Evolutionary conservation across 768 basidiomycete species (phyloP).

Genomic region (Chalciporus piperatus): DNA sequence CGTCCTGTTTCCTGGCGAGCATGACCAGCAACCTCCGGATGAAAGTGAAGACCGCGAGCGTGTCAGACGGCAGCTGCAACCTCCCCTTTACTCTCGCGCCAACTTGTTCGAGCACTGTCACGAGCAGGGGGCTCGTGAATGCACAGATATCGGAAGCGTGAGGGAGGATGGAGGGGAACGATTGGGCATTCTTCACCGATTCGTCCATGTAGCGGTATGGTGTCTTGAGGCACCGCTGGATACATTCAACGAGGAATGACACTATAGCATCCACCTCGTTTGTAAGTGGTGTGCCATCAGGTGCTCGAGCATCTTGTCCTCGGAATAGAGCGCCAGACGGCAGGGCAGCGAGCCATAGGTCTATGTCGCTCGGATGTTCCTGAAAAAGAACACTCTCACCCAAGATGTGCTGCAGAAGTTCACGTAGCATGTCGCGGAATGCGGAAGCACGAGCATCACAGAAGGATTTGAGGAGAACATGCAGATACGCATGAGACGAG

Average conservation of each 20-base stretch:
- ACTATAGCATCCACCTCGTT: slow-evolving; percentile 59
- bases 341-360: slow-evolving; percentile 69
- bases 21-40: slow-evolving; percentile 58
- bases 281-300: slow-evolving; percentile 39
- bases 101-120: slow-evolving; percentile 82
- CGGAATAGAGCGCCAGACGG: slow-evolving; percentile 39
- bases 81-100: slow-evolving; percentile 56
- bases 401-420: slow-evolving; percentile 64
- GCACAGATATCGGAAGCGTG: too few species aligned
- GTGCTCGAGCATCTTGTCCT: too few species aligned
- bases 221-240: slow-evolving; percentile 76
- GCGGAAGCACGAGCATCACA: slow-evolving; percentile 47
- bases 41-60: slow-evolving; percentile 61
- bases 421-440: slow-evolving; percentile 50
- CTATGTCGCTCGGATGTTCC: slow-evolving; percentile 66
- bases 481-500: slow-evolving; percentile 61
- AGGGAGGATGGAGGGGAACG: slow-evolving; percentile 1
- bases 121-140: slow-evolving; percentile 70
- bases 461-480: slow-evolving; percentile 68
- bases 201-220: slow-evolving; percentile 87
- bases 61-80: slow-evolving; percentile 57
- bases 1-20: slow-evolving; percentile 51
- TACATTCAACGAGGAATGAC: slow-evolving; percentile 83
- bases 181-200: slow-evolving; percentile 37
- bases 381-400: slow-evolving; percentile 76